Conservation (phyloP, 331 rosid species). For the Pyrus hybrid region DNA sequence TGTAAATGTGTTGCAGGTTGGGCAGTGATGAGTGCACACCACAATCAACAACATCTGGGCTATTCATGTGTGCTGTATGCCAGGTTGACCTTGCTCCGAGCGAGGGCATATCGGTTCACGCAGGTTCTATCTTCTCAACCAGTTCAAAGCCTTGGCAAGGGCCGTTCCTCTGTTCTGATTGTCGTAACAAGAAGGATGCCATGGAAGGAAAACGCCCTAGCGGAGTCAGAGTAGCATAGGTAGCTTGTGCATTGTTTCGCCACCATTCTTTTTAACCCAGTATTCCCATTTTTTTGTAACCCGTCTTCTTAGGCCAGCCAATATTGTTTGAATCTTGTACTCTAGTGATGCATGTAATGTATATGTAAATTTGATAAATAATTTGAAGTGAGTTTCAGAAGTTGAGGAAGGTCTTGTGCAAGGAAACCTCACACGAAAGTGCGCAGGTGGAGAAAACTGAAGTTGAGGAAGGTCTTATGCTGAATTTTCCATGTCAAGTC, state of each 20-base stretch:
- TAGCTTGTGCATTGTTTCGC: constrained; percentile 25
- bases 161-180: constrained; percentile 78
- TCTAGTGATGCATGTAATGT: constrained; percentile 26
- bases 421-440: background rate
- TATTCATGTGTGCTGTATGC: constrained; percentile 79
- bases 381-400: constrained; percentile 20
- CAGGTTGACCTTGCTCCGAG: constrained; percentile 82
- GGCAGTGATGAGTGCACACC: constrained; percentile 66
- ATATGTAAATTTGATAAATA: constrained; percentile 29
- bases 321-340: constrained; percentile 45
- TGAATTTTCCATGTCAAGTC: no score
- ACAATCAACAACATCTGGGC: constrained; percentile 74
- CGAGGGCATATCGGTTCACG: constrained; percentile 85
- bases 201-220: constrained; percentile 98
- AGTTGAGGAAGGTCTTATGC: no score
- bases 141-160: constrained; percentile 97
- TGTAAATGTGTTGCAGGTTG: constrained; percentile 42
- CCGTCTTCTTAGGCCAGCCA: constrained; percentile 32
- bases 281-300: constrained; percentile 9
- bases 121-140: constrained; percentile 80
- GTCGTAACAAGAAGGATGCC: constrained; percentile 88
- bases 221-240: constrained; percentile 72
- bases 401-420: background rate
- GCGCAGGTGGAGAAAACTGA: no score
- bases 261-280: constrained; percentile 18